These are phyloP conservation scores for Pseudocercospora musae DNA, from an alignment of 2,329 filamentous ascomycete species.

Conservation along the genomic window DNA sequence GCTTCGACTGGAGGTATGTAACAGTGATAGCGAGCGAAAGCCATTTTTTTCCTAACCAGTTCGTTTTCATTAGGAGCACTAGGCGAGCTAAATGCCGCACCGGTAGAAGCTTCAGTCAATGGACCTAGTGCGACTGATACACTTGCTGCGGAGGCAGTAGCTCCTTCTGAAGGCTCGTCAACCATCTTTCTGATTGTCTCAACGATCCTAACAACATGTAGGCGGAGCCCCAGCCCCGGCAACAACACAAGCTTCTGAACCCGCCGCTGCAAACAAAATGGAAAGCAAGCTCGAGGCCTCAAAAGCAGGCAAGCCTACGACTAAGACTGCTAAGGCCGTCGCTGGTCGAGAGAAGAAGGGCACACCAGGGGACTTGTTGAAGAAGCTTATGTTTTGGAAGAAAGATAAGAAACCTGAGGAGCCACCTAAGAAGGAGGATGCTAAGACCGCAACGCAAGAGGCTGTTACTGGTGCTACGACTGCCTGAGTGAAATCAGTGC, in stretches of 20 bases:
- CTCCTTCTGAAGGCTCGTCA: neutral
- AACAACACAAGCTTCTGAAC: neutral
- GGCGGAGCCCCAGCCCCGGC: neutral
- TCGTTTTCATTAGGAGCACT: neutral
- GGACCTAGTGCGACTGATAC: neutral
- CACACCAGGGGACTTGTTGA: neutral
- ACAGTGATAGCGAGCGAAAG: too few species aligned
- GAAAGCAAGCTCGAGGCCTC: neutral
- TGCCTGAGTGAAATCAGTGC: too few species aligned
- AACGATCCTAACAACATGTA: neutral
- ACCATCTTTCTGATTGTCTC: neutral
- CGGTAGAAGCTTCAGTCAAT: neutral
- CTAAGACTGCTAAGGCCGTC: neutral
- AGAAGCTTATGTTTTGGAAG: conserved; percentile 1
- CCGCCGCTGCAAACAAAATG: neutral
- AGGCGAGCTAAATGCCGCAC: neutral
- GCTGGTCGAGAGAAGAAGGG: neutral
- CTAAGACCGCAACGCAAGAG: neutral
- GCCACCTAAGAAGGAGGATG: neutral
- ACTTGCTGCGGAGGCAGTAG: neutral
- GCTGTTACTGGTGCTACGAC: neutral
- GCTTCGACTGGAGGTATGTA: neutral
- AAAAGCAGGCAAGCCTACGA: neutral
- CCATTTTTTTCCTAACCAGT: neutral
- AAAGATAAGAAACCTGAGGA: neutral